Percentiles rank a stretch among this genome's conserved stretches.
phyloP scores from a whole-genome alignment of 2,329 filamentous ascomycete genomes.

The Fusarium mexicanum region DNA sequence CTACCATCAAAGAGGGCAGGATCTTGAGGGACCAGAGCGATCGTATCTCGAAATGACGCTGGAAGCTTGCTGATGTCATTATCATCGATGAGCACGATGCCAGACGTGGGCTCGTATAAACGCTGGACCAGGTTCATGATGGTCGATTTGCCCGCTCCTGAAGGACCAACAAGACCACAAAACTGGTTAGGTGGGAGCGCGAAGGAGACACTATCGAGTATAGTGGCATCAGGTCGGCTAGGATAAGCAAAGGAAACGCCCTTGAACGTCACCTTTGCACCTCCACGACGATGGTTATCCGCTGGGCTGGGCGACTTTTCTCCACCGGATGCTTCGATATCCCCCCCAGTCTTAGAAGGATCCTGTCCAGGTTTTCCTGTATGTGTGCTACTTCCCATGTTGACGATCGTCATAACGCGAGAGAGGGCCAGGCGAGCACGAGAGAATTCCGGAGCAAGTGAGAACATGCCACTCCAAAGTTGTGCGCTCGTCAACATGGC shows the following conservation, averaged over 20 bases:
- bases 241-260: slow-evolving; percentile 73
- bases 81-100: slow-evolving; percentile 55
- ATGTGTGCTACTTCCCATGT: not conserved
- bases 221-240: slow-evolving; percentile 64
- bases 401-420: not conserved
- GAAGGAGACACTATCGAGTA: slow-evolving; percentile 66
- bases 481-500: not conserved
- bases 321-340: slow-evolving; percentile 52
- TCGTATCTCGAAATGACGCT: slow-evolving; percentile 58
- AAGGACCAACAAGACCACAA: slow-evolving; percentile 71
- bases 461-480: not conserved
- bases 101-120: slow-evolving; percentile 56
- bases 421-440: not conserved
- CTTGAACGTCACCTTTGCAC: slow-evolving; percentile 63
- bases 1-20: slow-evolving; percentile 65
- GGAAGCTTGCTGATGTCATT: slow-evolving; percentile 54
- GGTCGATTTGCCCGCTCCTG: slow-evolving; percentile 73
- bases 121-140: slow-evolving; percentile 65
- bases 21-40: slow-evolving; percentile 67
- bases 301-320: slow-evolving; percentile 31
- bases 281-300: slow-evolving; percentile 35
- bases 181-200: slow-evolving; percentile 68
- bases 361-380: slow-evolving; percentile 22
- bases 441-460: not conserved
- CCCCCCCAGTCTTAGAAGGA: slow-evolving; percentile 36